These are phyloP conservation scores for Cyclaneusma minus DNA, from an alignment of 2,329 filamentous ascomycete species.

Conservation along the genomic window DNA sequence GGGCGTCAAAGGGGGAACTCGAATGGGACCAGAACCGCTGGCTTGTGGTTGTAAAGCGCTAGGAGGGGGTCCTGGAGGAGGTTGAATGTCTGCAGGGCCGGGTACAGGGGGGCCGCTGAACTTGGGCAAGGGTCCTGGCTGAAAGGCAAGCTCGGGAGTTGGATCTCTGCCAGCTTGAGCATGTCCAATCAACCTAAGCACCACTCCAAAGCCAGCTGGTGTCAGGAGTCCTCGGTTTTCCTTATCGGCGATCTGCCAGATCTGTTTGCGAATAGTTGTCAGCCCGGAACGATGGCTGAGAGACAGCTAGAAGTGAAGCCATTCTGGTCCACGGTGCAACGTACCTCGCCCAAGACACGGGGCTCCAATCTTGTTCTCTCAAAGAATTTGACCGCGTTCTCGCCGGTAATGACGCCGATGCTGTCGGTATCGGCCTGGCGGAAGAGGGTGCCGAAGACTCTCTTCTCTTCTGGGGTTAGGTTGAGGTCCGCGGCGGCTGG, in stretches of 20 bases:
- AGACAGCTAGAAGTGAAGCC: conserved; percentile 10
- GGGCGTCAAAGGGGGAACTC: conserved; percentile 75
- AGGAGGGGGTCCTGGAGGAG: conserved; percentile 27
- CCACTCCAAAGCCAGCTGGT: conserved; percentile 82
- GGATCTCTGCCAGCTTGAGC: conserved; percentile 80
- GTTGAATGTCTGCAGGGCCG: conserved; percentile 29
- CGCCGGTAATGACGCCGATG: conserved; percentile 87
- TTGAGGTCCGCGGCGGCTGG: conserved; percentile 57
- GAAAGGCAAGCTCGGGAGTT: conserved; percentile 64
- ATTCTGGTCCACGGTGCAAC: conserved; percentile 12
- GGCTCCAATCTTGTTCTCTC: conserved; percentile 86
- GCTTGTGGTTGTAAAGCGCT: conserved; percentile 34
- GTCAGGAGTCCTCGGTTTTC: conserved; percentile 93
- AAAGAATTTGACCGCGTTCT: conserved; percentile 94
- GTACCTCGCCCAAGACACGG: conserved; percentile 71
- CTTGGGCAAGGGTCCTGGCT: conserved; percentile 75
- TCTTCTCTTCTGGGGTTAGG: conserved; percentile 82
- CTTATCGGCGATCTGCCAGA: conserved; percentile 97
- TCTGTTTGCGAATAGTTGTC: too few relatives aligned
- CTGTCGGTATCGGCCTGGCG: conserved; percentile 82
- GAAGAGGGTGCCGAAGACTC: conserved; percentile 85
- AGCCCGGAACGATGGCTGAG: conserved; percentile 8
- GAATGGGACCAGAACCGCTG: conserved; percentile 52
- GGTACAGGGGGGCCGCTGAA: conserved; percentile 59
- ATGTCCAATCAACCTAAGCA: conserved; percentile 86